Base-by-base conservation (phyloP, 768 basidiomycete species). In the Hydnomerulius pinastri region DNA sequence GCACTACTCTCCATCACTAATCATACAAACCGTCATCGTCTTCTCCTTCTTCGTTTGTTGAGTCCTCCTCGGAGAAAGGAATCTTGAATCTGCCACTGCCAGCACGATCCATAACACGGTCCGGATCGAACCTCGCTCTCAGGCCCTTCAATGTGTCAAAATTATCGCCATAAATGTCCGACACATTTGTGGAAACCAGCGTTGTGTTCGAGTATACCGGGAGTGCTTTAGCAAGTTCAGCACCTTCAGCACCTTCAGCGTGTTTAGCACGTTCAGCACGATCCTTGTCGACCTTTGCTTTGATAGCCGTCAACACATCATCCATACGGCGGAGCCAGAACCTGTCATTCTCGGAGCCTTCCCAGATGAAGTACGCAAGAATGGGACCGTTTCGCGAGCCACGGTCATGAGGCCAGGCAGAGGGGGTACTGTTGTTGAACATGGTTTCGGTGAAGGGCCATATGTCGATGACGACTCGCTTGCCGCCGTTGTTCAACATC, bases 21-120 rank as follows among this genome's bases (percentile, higher is more conserved):
- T n/a, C n/a, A n/a, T n/a, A n/a, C n/a, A n/a, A n/a, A n/a, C n/a
- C n/a, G n/a, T n/a, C n/a, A n/a, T n/a, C n/a, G n/a, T n/a, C n/a
- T n/a, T n/a, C n/a, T n/a, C n/a, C n/a, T n/a, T n/a, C n/a, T n/a
- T n/a, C n/a, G n/a, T n/a, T n/a, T n/a, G n/a, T n/a, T n/a, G n/a
- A n/a, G n/a, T n/a, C n/a, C n/a, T n/a, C n/a, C n/a, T n/a, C n/a
- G n/a, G 33, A 25, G 6, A 28, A 35, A 46, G 54, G 58, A 25
- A 60, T 60, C 33, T 29, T 60, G 25, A 61, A 60, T 8, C 59
- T 55, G 13, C n/a, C n/a, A n/a, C 59, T 55, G 13, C 55, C 50
- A 4, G 55, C 30, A 24, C 43, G 29, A 27, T 46, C 5, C 59
- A 61, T 61, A 24, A 60, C 43, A 0, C 18, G 4, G 1, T 33